Evolutionary conservation across 257 asterid genomes (phyloP), one percentile per base, ranked within the genome.

Genomic region (Orobanche coerulescens): DNA sequence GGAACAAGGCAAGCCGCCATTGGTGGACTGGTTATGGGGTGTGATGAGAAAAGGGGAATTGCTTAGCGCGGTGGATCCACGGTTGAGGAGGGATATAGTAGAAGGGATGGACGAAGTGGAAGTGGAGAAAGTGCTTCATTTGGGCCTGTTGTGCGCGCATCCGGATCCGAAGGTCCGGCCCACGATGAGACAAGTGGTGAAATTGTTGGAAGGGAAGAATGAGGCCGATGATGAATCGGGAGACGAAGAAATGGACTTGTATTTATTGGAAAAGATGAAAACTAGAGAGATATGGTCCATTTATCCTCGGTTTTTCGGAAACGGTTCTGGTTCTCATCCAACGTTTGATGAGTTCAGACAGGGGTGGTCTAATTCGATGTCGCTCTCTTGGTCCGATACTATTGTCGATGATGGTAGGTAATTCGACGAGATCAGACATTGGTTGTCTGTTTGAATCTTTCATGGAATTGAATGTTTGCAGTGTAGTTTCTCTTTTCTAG

Each of bases 11-110:
- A 66, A 75, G 36, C 82, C 79, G 6, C 65, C 69, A 9, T 64
- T 84, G 64, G 67, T 76, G 12, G 84, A 79, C 5, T 79, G 85
- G 87, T 63, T 54, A 6, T 75, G 80, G 82, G 77, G 65, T 28
- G 34, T 66, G 2, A 61, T 70, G 63, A 71, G 71, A 18, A 59
- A 26, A 34, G 83, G 78, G 11, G 70, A 72, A 30, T 71, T 84
- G 61, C 19, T 66, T 19, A 49, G n/a, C 13, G 88, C 71, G 6
- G 20, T 81, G 12, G 94, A 82, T 23, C 39, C 52, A 23, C 68
- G 75, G 4, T 10, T 82, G 39, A 77, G 71, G 62, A 57, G 6
- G 82, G 70, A 5, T 79, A 64, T 8, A 48, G 67, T 10, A n/a
- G n/a, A n/a, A n/a, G n/a, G n/a, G n/a, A n/a, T n/a, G n/a, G 74